Evolutionary conservation across 805 yeast species (phyloP).

Genomic region (Wickerhamomyces tratensis): DNA sequence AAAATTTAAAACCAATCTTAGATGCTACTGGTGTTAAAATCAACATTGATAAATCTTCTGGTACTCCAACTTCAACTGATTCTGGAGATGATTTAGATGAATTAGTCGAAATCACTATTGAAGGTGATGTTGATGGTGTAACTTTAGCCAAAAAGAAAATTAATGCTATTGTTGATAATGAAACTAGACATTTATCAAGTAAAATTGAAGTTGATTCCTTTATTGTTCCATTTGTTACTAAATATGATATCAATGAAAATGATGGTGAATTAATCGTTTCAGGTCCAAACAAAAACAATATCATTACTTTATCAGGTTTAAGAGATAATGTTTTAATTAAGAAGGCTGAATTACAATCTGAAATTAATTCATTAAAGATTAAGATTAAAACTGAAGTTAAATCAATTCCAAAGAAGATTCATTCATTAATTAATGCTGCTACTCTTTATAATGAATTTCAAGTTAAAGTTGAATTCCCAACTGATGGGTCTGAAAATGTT

Average conservation of each 20-base stretch:
- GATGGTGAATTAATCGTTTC: conserved; percentile 14
- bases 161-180: conserved; percentile 62
- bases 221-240: conserved; percentile 21
- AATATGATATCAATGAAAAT: conserved; percentile 21
- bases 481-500: conserved; percentile 33
- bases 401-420: conserved; percentile 58
- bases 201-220: conserved; percentile 34
- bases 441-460: conserved; percentile 41
- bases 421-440: conserved; percentile 54
- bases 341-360: conserved; percentile 37
- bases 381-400: conserved; percentile 44
- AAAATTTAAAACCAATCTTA: conserved; percentile 68
- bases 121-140: conserved; percentile 83
- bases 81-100: conserved; percentile 55
- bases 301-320: conserved; percentile 55
- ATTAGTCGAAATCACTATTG: conserved; percentile 52
- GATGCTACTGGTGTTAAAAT: conserved; percentile 58
- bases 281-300: conserved; percentile 29
- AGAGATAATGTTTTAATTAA: conserved; percentile 53
- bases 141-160: conserved; percentile 63
- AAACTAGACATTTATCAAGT: conserved; percentile 48
- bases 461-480: conserved; percentile 51
- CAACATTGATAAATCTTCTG: conserved; percentile 46
- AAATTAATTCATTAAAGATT: conserved; percentile 33
- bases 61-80: conserved; percentile 28